Evolutionary conservation across 306 rosid genomes (phyloP).

Genomic region (Ochetophila trinervis): DNA sequence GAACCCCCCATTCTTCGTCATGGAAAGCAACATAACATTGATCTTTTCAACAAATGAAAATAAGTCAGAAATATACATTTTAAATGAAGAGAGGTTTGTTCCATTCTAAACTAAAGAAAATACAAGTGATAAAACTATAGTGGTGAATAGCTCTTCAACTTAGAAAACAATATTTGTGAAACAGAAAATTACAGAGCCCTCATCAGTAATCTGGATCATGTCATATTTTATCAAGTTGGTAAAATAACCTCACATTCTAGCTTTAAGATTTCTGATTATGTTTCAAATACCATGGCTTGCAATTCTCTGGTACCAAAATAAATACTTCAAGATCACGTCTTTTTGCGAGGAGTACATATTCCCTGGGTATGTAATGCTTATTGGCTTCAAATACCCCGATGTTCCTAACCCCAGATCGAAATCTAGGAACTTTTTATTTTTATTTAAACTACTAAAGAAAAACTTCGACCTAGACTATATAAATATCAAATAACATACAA

Average conservation of each 20-base stretch:
- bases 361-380: no score
- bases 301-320: no score
- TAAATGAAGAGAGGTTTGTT: not conserved
- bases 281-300: no score
- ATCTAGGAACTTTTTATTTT: no score
- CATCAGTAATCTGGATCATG: not conserved
- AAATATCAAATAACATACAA: no score
- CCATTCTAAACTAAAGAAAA: not conserved
- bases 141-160: not conserved
- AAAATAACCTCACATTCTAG: not conserved
- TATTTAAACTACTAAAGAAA: no score
- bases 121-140: not conserved
- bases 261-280: not conserved
- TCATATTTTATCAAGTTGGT: no score
- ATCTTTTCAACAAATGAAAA: slow-evolving; percentile 38
- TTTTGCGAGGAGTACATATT: no score
- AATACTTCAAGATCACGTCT: no score
- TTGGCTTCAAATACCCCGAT: no score
- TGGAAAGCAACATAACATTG: slow-evolving; percentile 61
- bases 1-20: slow-evolving; percentile 74
- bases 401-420: no score
- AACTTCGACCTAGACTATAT: no score
- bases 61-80: slow-evolving; percentile 21
- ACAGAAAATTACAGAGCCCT: not conserved
- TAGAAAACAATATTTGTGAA: not conserved